Evolutionary conservation across 495 filamentous ascomycete genomes (phyloP).

Genomic region (Trichocladium uniseriatum): DNA sequence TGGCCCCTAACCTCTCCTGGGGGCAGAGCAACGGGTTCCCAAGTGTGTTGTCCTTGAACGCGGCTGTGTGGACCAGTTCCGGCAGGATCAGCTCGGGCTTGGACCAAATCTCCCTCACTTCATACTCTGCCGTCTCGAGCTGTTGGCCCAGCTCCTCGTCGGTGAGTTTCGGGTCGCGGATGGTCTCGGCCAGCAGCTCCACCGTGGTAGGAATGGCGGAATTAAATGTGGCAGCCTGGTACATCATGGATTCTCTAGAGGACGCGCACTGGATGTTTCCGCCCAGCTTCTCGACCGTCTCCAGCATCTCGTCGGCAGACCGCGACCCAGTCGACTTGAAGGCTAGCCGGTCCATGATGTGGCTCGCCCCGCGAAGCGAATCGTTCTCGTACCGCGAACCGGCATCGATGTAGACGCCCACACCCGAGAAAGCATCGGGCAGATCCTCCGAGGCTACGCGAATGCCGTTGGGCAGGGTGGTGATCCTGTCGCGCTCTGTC

Average conservation of each 20-base stretch:
- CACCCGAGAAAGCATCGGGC: conserved; percentile 87
- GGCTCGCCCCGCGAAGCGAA: conserved; percentile 78
- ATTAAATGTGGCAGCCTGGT: conserved; percentile 97
- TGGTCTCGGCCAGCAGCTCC: conserved; percentile 85
- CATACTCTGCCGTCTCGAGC: conserved; percentile 83
- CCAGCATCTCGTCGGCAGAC: conserved; percentile 75
- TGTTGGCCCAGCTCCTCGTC: conserved; percentile 82
- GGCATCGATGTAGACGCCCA: conserved; percentile 94
- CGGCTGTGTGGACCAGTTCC: conserved; percentile 88
- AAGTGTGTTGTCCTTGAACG: conserved; percentile 89
- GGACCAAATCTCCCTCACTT: conserved; percentile 96
- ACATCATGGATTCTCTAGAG: conserved; percentile 94
- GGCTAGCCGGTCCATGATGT: conserved; percentile 90
- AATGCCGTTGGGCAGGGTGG: conserved; percentile 84
- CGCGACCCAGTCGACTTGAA: conserved; percentile 83
- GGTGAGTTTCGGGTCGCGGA: conserved; percentile 80
- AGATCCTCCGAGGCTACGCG: conserved; percentile 93
- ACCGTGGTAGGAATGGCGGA: conserved; percentile 74
- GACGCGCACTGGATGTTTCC: conserved; percentile 96
- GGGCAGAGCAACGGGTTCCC: conserved; percentile 92
- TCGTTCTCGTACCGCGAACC: conserved; percentile 91
- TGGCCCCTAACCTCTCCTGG: conserved; percentile 65
- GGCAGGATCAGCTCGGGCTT: conserved; percentile 94
- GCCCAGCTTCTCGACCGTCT: conserved; percentile 74
- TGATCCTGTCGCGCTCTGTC: conserved; percentile 77